These are phyloP conservation scores for Hydnomerulius pinastri DNA, from an alignment of 768 basidiomycete species.

Conservation along the genomic window DNA sequence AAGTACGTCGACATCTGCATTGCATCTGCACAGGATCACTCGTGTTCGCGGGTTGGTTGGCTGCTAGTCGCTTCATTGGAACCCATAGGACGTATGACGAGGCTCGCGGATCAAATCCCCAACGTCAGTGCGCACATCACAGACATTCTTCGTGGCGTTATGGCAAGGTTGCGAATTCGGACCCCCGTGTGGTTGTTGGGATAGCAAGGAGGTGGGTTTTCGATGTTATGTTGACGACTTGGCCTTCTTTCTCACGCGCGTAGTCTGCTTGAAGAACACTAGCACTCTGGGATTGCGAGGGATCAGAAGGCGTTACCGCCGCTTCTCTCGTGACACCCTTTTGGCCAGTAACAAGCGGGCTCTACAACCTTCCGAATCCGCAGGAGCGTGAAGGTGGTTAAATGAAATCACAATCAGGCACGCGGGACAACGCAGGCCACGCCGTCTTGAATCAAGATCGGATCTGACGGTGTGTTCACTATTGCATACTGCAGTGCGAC, in stretches of 20 bases:
- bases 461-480: constrained; percentile 33
- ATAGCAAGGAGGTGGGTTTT: constrained; percentile 16
- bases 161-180: constrained; percentile 14
- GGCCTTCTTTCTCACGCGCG: constrained; percentile 19
- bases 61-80: constrained; percentile 13
- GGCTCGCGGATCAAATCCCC: constrained; percentile 24
- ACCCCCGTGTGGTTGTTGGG: no score
- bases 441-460: constrained; percentile 36
- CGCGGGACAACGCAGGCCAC: constrained; percentile 27
- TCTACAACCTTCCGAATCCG: constrained; percentile 26
- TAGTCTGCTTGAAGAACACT: constrained; percentile 13
- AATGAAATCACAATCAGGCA: constrained; percentile 39
- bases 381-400: constrained; percentile 34
- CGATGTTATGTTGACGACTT: constrained; percentile 19
- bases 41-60: constrained; percentile 3
- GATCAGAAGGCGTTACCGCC: constrained; percentile 21
- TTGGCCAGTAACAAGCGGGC: constrained; percentile 15
- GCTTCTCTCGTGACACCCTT: constrained; percentile 25
- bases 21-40: neutral
- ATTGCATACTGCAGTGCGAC: constrained; percentile 32
- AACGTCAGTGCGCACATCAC: constrained; percentile 12
- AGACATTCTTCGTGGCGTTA: constrained; percentile 23
- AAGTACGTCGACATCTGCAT: no score
- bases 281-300: constrained; percentile 4
- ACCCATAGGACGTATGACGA: constrained; percentile 9